Evolutionary conservation across 2,329 filamentous ascomycete genomes (phyloP).

Genomic region (Ophiostoma quercus): DNA sequence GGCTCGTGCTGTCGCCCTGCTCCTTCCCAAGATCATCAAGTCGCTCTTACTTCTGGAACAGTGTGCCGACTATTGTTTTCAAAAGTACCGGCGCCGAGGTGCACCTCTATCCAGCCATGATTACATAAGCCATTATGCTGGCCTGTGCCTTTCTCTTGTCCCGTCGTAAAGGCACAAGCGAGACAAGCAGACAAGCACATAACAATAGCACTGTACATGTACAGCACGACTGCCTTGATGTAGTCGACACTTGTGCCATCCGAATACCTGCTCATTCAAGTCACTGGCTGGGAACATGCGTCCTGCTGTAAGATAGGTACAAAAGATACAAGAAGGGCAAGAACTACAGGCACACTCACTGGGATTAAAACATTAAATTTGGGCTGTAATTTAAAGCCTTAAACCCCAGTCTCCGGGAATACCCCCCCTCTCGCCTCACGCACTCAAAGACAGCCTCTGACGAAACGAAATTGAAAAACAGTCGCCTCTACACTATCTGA

Average conservation of each 20-base stretch:
- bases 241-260: no score
- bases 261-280: no score
- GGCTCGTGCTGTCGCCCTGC: not conserved
- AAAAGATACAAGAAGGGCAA: no score
- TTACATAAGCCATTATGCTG: no score
- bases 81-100: conserved; percentile 1
- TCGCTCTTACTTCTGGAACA: conserved; percentile 1
- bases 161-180: no score
- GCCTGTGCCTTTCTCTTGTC: no score
- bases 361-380: not conserved
- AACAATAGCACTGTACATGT: no score
- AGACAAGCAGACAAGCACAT: no score
- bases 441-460: not conserved
- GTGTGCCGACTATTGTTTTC: not conserved
- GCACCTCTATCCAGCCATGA: no score
- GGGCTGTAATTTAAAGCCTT: not conserved
- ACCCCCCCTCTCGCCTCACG: not conserved
- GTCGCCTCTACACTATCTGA: not conserved
- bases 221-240: no score
- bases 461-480: not conserved
- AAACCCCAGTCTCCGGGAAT: not conserved
- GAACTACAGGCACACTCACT: not conserved
- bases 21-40: not conserved
- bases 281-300: no score
- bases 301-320: no score